These are phyloP conservation scores for Petrea volubilis DNA, from an alignment of 257 asterid genomes.

Conservation along the genomic window DNA sequence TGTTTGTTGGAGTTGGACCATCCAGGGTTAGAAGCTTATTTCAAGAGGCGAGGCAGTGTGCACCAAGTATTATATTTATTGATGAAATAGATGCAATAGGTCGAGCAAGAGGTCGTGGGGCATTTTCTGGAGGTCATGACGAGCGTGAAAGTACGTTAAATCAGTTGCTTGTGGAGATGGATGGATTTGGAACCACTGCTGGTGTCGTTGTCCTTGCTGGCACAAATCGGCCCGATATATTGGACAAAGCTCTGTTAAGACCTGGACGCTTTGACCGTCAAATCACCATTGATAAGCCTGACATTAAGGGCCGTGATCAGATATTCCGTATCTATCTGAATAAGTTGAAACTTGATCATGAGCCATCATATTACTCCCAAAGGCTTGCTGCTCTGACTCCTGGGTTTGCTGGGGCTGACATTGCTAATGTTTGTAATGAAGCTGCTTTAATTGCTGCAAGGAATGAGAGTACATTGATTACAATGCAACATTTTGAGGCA, in stretches of 20 bases:
- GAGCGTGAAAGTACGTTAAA: conserved; percentile 89
- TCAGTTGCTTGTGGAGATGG: conserved; percentile 96
- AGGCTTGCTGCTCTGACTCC: conserved; percentile 96
- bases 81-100: conserved; percentile 96
- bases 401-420: conserved; percentile 97
- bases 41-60: conserved; percentile 86
- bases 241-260: conserved; percentile 86
- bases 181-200: conserved; percentile 84
- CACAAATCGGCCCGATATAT: conserved; percentile 82
- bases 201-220: conserved; percentile 95
- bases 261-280: conserved; percentile 98
- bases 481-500: conserved; percentile 81
- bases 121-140: conserved; percentile 52
- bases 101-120: conserved; percentile 78
- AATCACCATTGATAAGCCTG: conserved; percentile 80
- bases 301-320: conserved; percentile 89
- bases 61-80: conserved; percentile 88
- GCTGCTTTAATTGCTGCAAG: conserved; percentile 95
- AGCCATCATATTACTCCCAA: conserved; percentile 69
- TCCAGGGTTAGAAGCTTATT: conserved; percentile 84
- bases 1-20: conserved; percentile 93
- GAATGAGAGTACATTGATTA: conserved; percentile 48
- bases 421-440: conserved; percentile 90
- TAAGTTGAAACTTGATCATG: conserved; percentile 80
- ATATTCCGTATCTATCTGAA: conserved; percentile 70